These are phyloP conservation scores for Emericellopsis atlantica DNA, from an alignment of 2,329 filamentous ascomycete genomes.

Conservation along the genomic window DNA sequence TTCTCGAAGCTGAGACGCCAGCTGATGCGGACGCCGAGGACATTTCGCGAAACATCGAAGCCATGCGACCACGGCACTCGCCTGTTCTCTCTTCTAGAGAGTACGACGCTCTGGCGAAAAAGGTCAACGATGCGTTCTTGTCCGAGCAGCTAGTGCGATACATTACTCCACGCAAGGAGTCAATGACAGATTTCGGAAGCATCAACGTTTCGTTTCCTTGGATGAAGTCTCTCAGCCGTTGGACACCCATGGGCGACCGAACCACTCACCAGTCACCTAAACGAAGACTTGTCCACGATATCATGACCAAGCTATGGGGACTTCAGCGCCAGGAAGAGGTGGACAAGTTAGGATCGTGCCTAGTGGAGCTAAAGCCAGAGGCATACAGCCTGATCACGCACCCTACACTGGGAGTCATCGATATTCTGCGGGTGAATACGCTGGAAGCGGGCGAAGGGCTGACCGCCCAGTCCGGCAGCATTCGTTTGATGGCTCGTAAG, in stretches of 20 bases:
- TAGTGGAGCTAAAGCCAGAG: conserved; percentile 22
- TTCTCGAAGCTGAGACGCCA: background rate
- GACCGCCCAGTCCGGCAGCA: too few species aligned
- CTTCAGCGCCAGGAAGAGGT: conserved; percentile 32
- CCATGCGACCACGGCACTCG: conserved; percentile 28
- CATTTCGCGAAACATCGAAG: conserved; percentile 26
- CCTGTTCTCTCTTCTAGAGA: conserved; percentile 22
- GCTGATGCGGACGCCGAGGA: conserved; percentile 20
- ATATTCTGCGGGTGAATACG: too few species aligned
- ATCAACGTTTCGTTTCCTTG: background rate
- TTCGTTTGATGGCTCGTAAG: conserved; percentile 16
- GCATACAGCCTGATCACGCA: conserved; percentile 30
- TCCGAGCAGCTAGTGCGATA: conserved; percentile 31
- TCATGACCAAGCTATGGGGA: conserved; percentile 37
- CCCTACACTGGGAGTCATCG: too few species aligned
- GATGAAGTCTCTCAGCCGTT: background rate
- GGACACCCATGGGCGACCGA: background rate
- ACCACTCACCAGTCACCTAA: conserved; percentile 16
- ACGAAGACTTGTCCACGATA: conserved; percentile 21
- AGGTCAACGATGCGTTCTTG: conserved; percentile 32
- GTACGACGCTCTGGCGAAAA: conserved; percentile 25
- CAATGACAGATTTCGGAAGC: conserved; percentile 1
- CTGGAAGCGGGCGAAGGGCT: too few species aligned
- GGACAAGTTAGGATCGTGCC: conserved; percentile 25
- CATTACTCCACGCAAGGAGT: conserved; percentile 8